Percentiles rank a stretch among this genome's conserved stretches.
These are phyloP conservation scores for Dunaliella primolecta DNA, from an alignment of 139 green algal genomes.

Conservation along the genomic window DNA sequence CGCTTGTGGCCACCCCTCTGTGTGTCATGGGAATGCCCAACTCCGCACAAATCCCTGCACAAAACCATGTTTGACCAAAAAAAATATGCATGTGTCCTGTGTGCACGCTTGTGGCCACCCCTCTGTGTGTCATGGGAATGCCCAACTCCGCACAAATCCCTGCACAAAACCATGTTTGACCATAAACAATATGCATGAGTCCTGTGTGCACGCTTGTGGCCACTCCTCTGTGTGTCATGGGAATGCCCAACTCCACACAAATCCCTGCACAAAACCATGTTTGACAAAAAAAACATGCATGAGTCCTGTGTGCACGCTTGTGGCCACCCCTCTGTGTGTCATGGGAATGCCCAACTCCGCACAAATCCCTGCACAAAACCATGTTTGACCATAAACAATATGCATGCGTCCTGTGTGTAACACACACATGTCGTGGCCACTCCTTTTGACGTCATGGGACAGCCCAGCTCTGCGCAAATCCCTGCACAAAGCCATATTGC, in stretches of 20 bases:
- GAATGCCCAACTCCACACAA: conserved; percentile 54
- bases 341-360: conserved; percentile 68
- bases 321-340: conserved; percentile 94
- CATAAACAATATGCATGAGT: too few species aligned
- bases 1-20: conserved; percentile 85
- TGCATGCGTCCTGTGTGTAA: too few species aligned
- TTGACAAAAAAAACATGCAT: too few species aligned
- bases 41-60: conserved; percentile 50
- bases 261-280: too few species aligned
- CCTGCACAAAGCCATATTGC: too few species aligned
- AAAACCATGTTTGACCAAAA: too few species aligned
- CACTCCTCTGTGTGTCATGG: conserved; percentile 92
- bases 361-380: conserved; percentile 49
- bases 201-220: conserved; percentile 84
- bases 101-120: conserved; percentile 84
- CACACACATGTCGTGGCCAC: conserved; percentile 85
- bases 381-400: too few species aligned
- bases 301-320: too few species aligned
- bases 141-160: conserved; percentile 52
- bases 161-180: too few species aligned
- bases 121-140: conserved; percentile 91
- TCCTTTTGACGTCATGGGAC: conserved; percentile 91
- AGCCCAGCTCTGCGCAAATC: conserved; percentile 50
- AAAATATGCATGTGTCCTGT: too few species aligned
- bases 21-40: conserved; percentile 86